These are phyloP conservation scores for Trichosporon ovoides DNA, from an alignment of 1,284 basidiomycete genomes.

Conservation along the genomic window DNA sequence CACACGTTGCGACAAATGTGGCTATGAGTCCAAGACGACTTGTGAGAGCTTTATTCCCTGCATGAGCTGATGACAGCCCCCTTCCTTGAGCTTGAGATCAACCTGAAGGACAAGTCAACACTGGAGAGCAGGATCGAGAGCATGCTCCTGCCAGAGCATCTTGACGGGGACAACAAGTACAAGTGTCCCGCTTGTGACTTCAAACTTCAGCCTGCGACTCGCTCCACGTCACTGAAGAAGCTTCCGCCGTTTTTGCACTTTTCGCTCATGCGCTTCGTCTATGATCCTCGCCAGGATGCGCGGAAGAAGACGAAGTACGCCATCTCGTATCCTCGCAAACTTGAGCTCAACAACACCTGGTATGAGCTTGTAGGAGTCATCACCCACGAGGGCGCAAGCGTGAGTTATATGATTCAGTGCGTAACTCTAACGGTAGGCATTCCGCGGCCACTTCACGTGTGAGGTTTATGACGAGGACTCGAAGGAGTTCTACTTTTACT, in stretches of 20 bases:
- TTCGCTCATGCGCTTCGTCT: slow-evolving; percentile 81
- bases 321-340: slow-evolving; percentile 70
- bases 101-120: slow-evolving; percentile 65
- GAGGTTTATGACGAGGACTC: slow-evolving; percentile 74
- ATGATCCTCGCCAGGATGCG: slow-evolving; percentile 66
- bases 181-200: slow-evolving; percentile 63
- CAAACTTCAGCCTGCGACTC: slow-evolving; percentile 65
- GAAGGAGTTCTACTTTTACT: slow-evolving; percentile 79
- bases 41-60: background rate
- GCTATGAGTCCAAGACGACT: slow-evolving; percentile 39
- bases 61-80: slow-evolving; percentile 17
- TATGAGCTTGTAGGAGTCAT: slow-evolving; percentile 79
- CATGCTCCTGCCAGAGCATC: slow-evolving; percentile 61
- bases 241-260: slow-evolving; percentile 80
- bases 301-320: slow-evolving; percentile 76
- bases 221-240: slow-evolving; percentile 61
- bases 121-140: slow-evolving; percentile 65
- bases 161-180: slow-evolving; percentile 85
- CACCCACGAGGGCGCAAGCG: slow-evolving; percentile 66
- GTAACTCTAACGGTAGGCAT: slow-evolving; percentile 57
- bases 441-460: slow-evolving; percentile 87
- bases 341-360: slow-evolving; percentile 49
- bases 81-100: slow-evolving; percentile 82
- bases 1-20: slow-evolving; percentile 67
- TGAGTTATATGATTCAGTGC: slow-evolving; percentile 22